phyloP scores from a whole-genome alignment of 768 basidiomycete species.

The Russula sp. region DNA sequence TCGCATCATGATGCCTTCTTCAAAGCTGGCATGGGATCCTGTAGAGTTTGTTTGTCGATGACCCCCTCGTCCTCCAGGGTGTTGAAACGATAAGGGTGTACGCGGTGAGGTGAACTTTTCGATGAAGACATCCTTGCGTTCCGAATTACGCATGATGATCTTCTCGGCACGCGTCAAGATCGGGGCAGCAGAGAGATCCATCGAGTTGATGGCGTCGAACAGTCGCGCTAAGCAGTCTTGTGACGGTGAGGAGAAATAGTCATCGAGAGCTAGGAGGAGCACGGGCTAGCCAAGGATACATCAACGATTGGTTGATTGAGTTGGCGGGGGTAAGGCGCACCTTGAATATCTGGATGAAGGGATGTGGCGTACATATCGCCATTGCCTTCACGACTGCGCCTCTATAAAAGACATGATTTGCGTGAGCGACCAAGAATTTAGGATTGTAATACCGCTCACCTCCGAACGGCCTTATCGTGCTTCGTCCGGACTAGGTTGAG shows the following conservation, averaged over 20 bases:
- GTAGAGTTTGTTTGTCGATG: conserved; percentile 26
- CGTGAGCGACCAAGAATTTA: background rate
- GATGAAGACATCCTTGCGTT: conserved; percentile 86
- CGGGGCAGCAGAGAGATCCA: conserved; percentile 80
- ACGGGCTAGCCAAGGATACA: conserved; percentile 60
- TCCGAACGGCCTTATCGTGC: conserved; percentile 74
- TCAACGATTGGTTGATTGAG: background rate
- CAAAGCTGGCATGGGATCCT: conserved; percentile 64
- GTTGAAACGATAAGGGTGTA: conserved; percentile 9
- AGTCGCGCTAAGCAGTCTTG: conserved; percentile 85
- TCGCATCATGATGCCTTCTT: conserved; percentile 55
- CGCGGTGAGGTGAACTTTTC: conserved; percentile 55
- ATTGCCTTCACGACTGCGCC: conserved; percentile 93
- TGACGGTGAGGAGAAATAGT: conserved; percentile 87
- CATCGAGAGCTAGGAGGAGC: conserved; percentile 88
- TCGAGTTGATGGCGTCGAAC: conserved; percentile 89
- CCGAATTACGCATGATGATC: conserved; percentile 81
- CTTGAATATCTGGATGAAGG: conserved; percentile 96
- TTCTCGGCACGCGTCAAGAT: conserved; percentile 76
- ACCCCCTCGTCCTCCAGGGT: background rate
- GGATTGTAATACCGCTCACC: conserved; percentile 41
- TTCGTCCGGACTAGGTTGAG: conserved; percentile 89
- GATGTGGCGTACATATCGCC: conserved; percentile 89
- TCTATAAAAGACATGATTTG: conserved; percentile 37
- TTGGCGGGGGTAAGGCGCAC: conserved; percentile 34